phyloP scores from a whole-genome alignment of 805 yeast species.

The Kodamaea lidongshanica region DNA sequence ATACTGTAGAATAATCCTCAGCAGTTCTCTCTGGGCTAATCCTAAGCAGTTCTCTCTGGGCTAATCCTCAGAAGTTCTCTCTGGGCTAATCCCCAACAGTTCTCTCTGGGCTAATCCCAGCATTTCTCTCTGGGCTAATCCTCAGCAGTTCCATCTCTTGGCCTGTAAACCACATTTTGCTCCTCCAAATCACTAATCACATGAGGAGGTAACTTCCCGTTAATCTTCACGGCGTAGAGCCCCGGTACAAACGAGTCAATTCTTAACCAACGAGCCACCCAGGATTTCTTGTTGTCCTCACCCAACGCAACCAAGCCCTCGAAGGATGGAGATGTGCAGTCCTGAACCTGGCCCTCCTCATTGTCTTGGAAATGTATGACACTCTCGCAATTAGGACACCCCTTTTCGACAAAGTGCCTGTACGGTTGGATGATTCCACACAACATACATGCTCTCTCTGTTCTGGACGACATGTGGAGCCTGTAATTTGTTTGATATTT shows the following conservation, averaged over 20 bases:
- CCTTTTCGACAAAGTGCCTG: slow-evolving; percentile 63
- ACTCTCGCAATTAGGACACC: slow-evolving; percentile 96
- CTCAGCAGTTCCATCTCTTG: slow-evolving; percentile 86
- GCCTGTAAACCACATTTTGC: slow-evolving; percentile 79
- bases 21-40: too few relatives aligned
- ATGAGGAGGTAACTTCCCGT: slow-evolving; percentile 87
- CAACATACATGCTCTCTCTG: slow-evolving; percentile 94
- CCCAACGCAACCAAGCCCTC: slow-evolving; percentile 93
- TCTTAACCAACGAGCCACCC: slow-evolving; percentile 97
- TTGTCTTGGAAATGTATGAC: slow-evolving; percentile 68
- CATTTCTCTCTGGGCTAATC: slow-evolving; percentile 42
- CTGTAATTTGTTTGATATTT: background rate
- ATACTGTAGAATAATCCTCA: too few relatives aligned
- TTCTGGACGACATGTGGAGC: slow-evolving; percentile 43
- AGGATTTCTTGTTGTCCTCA: slow-evolving; percentile 68
- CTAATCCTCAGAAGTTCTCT: slow-evolving; percentile 72
- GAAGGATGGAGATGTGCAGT: slow-evolving; percentile 92
- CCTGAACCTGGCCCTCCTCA: slow-evolving; percentile 79
- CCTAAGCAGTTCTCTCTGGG: slow-evolving; percentile 77
- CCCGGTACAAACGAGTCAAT: slow-evolving; percentile 87
- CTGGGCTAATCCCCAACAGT: too few relatives aligned
- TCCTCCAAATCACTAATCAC: slow-evolving; percentile 64
- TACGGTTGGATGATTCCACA: slow-evolving; percentile 89
- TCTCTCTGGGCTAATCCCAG: too few relatives aligned
- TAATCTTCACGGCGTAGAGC: slow-evolving; percentile 86